Base-by-base conservation (phyloP, 1,284 basidiomycete species). In the Amylostereum chailletii region DNA sequence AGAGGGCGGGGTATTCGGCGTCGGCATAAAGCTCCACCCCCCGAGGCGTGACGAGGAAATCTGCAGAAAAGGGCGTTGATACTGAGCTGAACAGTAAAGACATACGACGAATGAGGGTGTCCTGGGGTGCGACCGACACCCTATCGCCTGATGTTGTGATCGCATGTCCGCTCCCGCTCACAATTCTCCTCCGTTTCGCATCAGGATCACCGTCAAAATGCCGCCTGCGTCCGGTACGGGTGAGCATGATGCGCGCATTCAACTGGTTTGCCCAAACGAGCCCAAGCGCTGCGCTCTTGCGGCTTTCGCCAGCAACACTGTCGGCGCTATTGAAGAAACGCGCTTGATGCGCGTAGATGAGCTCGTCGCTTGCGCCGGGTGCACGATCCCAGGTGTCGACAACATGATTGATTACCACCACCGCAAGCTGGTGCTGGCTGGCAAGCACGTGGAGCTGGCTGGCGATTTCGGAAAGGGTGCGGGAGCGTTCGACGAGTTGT, bases 241-340 rank as follows among this genome's bases (percentile, higher is more conserved):
- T 79, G 44, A 95, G 72, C 76, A 95, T 84, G 49, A 96, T 75
- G 8, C 94, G 76, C 3, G 75, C 75, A 55, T 94, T 94, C 52
- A 96, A 72, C 54, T 89, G 85, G 63, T 94, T 94, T 6, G 91
- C 86, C 94, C 94, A 97, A 2, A 83, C 83, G 45, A 94, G 79
- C 0, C 94, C 94, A 2, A 97, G 67, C 37, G 79, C 79, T 0
- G 88, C 91, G 65, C 93, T 87, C 60, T 92, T 90, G 49, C 63
- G 66, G 50, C 71, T 67, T 59, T 85, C 81, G 40, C 75, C 72
- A 40, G 74, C 69, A 34, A 77, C 58, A 50, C 70, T 76, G 51
- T 81, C 74, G 5, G 76, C 77, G 34, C 83, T 76, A 34, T 77
- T 78, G 62, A 95, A 94, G 76, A 84, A 83, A 4, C 77, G 75